Conservation (phyloP, 345 rosid genomes). For the Rhodamnia argentea region DNA sequence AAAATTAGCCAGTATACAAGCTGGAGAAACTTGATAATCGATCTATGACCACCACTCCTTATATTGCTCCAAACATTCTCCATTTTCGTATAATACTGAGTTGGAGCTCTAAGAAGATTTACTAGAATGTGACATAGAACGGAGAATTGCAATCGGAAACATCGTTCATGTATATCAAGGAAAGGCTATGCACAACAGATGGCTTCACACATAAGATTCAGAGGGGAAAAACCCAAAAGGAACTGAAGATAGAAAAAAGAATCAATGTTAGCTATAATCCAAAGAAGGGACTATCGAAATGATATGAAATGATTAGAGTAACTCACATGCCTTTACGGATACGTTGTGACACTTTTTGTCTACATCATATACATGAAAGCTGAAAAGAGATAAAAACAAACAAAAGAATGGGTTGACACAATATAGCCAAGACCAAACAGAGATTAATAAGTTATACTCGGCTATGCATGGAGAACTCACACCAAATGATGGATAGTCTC, state of each 20-base stretch:
- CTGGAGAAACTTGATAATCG: too few species aligned
- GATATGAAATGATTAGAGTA: not conserved
- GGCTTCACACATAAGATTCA: not conserved
- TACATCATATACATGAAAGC: conserved; percentile 55
- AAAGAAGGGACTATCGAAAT: not conserved
- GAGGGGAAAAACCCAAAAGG: not conserved
- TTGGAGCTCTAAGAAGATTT: not conserved
- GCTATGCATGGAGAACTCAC: conserved; percentile 15
- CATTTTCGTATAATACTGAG: not conserved
- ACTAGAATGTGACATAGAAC: not conserved
- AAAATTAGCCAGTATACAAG: too few species aligned
- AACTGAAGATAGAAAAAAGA: conserved; percentile 9
- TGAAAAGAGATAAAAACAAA: conserved; percentile 5
- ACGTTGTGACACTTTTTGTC: conserved; percentile 55
- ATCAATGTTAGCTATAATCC: not conserved
- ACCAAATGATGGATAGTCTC: conserved; percentile 58
- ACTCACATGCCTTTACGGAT: conserved; percentile 44
- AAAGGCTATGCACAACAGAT: not conserved
- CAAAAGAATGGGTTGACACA: not conserved
- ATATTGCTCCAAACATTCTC: not conserved
- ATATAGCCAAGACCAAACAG: accelerated
- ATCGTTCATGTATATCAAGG: not conserved
- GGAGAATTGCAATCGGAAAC: not conserved
- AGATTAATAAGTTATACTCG: not conserved
- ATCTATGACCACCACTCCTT: not conserved